Evolutionary conservation across 1,139 yeast genomes (phyloP), one percentile per base, ranked within the genome.

Genomic region (Kluyveromyces marxianus): DNA sequence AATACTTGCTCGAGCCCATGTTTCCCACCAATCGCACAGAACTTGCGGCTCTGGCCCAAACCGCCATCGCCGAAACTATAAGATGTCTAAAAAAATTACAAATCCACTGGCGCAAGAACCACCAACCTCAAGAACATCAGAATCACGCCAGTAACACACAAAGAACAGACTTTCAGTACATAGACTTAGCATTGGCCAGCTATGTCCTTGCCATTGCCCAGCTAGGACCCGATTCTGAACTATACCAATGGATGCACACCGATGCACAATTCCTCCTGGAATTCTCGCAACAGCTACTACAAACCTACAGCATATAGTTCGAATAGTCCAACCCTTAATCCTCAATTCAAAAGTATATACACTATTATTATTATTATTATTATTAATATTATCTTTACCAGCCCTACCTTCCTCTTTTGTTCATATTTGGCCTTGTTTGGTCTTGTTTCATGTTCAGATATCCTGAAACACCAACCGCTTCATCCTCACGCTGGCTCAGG

Each of bases 171-270:
- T 52, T 52, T 7, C 42, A 52, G 8, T 52, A 51, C 38, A 47
- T 53, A 31, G 54, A 53, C 25, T 41, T 50, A 30, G 54, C 54
- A 30, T 39, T 53, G 10, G 54, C 55, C 14, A 54, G 58, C 47
- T 56, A 54, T 45, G 41, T 54, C 34, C 41, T 48, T 3, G 48
- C 56, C 44, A 49, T 54, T 7, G 32, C 44, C 25, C 53, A 49
- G 39, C 40, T 54, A 21, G 51, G 50, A n/a, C 45, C 46, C 5
- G 33, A 34, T 5, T 31, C 35, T 5, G 33, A n/a, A n/a, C 32
- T 40, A 8, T n/a, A 34, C 33, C 25, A 33, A 4, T 40, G 43
- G 43, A 5, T 40, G 8, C 38, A 40, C n/a, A 26, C 34, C 27
- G 31, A 34, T 6, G 43, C 38, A 10, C 36, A 31, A 10, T 33